Evolutionary conservation across 192 early-diverging fungal genomes (phyloP), one percentile per base, ranked within the genome.

Genomic region (Chytriomyces sp.): DNA sequence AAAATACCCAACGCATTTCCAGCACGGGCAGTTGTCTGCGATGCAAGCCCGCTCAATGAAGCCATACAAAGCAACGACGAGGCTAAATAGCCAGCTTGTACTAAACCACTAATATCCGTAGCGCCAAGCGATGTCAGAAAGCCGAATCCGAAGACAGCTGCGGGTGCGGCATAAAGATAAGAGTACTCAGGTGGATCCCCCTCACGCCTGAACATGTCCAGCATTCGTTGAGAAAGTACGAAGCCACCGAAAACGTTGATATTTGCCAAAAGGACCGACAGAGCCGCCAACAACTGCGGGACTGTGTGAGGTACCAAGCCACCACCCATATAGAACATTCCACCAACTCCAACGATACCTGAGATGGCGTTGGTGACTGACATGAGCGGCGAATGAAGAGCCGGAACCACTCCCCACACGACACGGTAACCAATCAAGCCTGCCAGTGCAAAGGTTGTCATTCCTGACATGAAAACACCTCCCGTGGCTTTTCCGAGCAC

Each of bases 231-330:
- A 35, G 79, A 73, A 49, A 82, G 46, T 7, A 82, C 69, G 75
- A 82, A 82, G 1, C 81, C 81, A 24, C 81, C 81, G 69, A 76
- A 82, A 13, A 82, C 65, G 71, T 82, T 82, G 64, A 82, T 81
- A 24, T 73, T 82, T 5, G 81, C 81, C 45, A 82, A 28, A 9
- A 82, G 57, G 1, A 82, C 79, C 8, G 81, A 82, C 1, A 70
- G n/a, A 20, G 81, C 81, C 16, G 79, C 81, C 8, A 82, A 67
- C 5, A 82, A 69, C 47, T 82, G 79, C 2, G 81, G 26, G 45
- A 69, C 13, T 20, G 81, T 70, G 75, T 75, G 48, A 9, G 81
- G 81, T 16, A 82, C 35, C 18, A 76, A 47, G 13, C 78, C 79
- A 64, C 79, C 78, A 46, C 81, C 81, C 73, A 82, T 76, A 26